Base-by-base conservation (phyloP, 2,329 filamentous ascomycete species). In the Nemania sp. region DNA sequence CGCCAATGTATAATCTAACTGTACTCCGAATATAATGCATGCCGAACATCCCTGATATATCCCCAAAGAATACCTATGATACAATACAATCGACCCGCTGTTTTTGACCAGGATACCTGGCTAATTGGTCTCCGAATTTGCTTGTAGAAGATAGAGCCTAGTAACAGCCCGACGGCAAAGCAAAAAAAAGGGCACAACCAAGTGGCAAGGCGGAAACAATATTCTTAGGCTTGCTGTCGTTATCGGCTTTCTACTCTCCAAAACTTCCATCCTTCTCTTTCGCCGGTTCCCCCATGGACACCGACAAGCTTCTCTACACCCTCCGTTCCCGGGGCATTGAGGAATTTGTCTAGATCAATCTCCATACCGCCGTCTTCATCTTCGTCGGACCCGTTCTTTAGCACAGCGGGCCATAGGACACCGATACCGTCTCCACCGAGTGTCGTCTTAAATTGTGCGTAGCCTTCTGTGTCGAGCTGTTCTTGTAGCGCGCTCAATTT, bases 371-470 rank as follows among this genome's bases (percentile, higher is more conserved):
- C 93, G 71, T 93, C 88, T 0, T 88, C 85, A 72, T 93, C 91
- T 75, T 93, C 91, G 43, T 91, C 89, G n/a, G 87, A 89, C 5
- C 92, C 93, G 68, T 97, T 97, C 78, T 93, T 93, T 27, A 98
- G 83, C 0, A 98, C 91, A 0, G 96, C 96, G 0, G 96, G 96
- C 89, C 93, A 97, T 4, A 99, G 86, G 1, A 99, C 93, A 43
- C 96, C 96, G 0, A 99, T 93, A 13, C 96, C 96, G 75, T 98
- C 93, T 45, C 95, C 94, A 3, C 94, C 96, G 0, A 99, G 87
- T 0, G 93, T 98, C 0, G 94, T 96, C 79, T 94, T 89, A 76
- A 97, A 98, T 74, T 91, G 92, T 74, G 89, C 86, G 78, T 96
- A 99, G 1, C 92, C 92, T 75, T 94, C 92, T 0, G 84, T 80